Percentiles rank a stretch among this genome's conserved stretches.
Conservation (phyloP, 805 yeast genomes). For the Starmerella kuoi region DNA sequence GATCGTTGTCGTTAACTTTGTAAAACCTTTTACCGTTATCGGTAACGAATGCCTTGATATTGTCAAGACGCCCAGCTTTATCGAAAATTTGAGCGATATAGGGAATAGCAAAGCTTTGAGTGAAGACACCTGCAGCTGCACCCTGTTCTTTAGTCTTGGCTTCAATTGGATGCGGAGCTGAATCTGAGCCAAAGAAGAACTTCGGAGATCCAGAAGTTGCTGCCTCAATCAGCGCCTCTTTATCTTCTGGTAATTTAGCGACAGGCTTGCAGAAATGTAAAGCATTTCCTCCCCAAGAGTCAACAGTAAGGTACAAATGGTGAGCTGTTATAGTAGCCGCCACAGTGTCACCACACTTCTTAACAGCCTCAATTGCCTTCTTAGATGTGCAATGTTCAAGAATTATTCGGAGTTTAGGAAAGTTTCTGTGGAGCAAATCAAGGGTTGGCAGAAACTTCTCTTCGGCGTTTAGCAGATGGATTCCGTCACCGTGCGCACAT, state of each 20-base stretch:
- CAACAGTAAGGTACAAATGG: slow-evolving; percentile 77
- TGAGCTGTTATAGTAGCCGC: slow-evolving; percentile 95
- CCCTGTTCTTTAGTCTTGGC: slow-evolving; percentile 66
- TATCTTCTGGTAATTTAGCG: slow-evolving; percentile 81
- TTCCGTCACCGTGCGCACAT: slow-evolving; percentile 66
- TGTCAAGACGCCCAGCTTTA: slow-evolving; percentile 46
- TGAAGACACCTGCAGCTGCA: slow-evolving; percentile 96
- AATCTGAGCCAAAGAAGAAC: slow-evolving; percentile 94
- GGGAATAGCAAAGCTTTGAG: slow-evolving; percentile 70
- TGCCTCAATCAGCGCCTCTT: slow-evolving; percentile 67
- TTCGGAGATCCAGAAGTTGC: slow-evolving; percentile 86
- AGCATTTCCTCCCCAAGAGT: slow-evolving; percentile 94
- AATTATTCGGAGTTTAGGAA: slow-evolving; percentile 76
- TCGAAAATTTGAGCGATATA: slow-evolving; percentile 85
- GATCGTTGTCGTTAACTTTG: slow-evolving; percentile 36
- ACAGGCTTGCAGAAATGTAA: slow-evolving; percentile 95
- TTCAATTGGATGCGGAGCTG: slow-evolving; percentile 89
- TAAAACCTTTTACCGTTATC: slow-evolving; percentile 66
- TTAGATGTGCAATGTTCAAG: slow-evolving; percentile 91
- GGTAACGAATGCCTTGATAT: slow-evolving; percentile 61
- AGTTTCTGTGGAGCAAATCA: slow-evolving; percentile 59
- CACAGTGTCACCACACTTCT: slow-evolving; percentile 57
- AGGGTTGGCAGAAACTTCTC: slow-evolving; percentile 84
- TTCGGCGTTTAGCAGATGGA: slow-evolving; percentile 90
- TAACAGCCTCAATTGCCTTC: slow-evolving; percentile 71